These are phyloP conservation scores for Myxozyma vanderwaltii DNA, from an alignment of 805 yeast genomes.

Conservation along the genomic window DNA sequence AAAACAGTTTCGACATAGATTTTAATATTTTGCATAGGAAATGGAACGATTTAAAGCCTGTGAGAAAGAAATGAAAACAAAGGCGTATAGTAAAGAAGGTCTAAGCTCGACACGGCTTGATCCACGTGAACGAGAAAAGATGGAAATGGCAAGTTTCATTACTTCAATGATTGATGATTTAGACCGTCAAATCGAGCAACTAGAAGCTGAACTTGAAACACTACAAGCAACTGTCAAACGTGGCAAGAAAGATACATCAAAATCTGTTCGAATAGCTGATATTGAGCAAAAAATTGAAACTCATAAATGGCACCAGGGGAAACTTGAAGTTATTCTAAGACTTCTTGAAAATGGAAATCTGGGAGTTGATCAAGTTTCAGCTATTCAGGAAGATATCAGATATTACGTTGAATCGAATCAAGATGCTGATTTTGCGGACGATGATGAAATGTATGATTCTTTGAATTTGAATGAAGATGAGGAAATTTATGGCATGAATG, in stretches of 20 bases:
- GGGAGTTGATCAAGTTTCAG: constrained; percentile 73
- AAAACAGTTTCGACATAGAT: not conserved
- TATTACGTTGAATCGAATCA: constrained; percentile 93
- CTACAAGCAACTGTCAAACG: constrained; percentile 55
- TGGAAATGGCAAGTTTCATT: constrained; percentile 69
- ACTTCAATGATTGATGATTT: constrained; percentile 75
- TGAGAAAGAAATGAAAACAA: constrained; percentile 89
- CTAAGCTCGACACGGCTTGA: constrained; percentile 71
- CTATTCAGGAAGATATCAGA: constrained; percentile 82
- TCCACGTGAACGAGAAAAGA: constrained; percentile 78
- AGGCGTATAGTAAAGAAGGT: constrained; percentile 93
- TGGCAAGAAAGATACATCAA: constrained; percentile 60
- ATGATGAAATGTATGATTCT: constrained; percentile 88
- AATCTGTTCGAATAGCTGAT: constrained; percentile 62
- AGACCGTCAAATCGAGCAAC: constrained; percentile 74
- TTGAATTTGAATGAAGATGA: constrained; percentile 66
- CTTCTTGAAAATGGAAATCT: constrained; percentile 77
- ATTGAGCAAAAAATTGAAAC: constrained; percentile 65
- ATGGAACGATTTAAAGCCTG: constrained; percentile 96
- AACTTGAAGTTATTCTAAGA: constrained; percentile 75
- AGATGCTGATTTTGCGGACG: constrained; percentile 90
- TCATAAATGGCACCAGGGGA: constrained; percentile 74
- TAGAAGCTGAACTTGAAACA: constrained; percentile 70
- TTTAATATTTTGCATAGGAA: constrained; percentile 47
- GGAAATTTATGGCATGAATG: constrained; percentile 46